These are phyloP conservation scores for Pseudognaphalium luteoalbum DNA, from an alignment of 129 eudicot genomes.

Conservation along the genomic window DNA sequence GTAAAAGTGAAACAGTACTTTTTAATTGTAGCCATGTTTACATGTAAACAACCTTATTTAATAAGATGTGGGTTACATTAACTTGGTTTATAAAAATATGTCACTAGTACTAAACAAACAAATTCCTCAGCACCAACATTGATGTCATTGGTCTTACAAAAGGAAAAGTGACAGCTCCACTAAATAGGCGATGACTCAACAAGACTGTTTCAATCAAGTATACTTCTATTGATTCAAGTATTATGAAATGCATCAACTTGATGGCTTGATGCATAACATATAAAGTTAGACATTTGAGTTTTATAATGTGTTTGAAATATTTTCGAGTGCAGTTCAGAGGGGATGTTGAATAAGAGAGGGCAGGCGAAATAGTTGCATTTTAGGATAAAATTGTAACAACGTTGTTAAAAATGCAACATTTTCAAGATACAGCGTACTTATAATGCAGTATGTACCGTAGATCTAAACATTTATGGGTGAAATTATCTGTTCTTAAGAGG, in stretches of 20 bases:
- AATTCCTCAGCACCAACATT: not conserved
- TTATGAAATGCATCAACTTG: not conserved
- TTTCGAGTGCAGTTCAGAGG: no score
- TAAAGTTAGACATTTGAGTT: not conserved
- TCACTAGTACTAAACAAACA: not conserved
- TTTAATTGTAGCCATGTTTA: not conserved
- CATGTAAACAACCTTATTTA: not conserved
- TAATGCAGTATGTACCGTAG: no score
- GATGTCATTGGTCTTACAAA: not conserved
- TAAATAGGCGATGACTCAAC: not conserved
- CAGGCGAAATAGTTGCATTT: no score
- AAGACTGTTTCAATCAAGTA: not conserved
- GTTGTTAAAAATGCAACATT: no score
- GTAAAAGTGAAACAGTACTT: no score
- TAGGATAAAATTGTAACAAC: no score
- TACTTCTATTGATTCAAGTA: not conserved
- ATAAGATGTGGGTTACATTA: not conserved
- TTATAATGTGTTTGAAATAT: conserved; percentile 3
- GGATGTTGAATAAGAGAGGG: no score
- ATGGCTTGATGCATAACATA: not conserved
- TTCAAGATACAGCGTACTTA: no score
- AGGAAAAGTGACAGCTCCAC: conserved; percentile 18
- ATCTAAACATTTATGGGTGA: no score
- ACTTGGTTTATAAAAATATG: not conserved
- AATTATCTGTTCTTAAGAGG: no score